These are phyloP conservation scores for Penicillium sp. DNA, from an alignment of 2,329 filamentous ascomycete species.

Conservation along the genomic window DNA sequence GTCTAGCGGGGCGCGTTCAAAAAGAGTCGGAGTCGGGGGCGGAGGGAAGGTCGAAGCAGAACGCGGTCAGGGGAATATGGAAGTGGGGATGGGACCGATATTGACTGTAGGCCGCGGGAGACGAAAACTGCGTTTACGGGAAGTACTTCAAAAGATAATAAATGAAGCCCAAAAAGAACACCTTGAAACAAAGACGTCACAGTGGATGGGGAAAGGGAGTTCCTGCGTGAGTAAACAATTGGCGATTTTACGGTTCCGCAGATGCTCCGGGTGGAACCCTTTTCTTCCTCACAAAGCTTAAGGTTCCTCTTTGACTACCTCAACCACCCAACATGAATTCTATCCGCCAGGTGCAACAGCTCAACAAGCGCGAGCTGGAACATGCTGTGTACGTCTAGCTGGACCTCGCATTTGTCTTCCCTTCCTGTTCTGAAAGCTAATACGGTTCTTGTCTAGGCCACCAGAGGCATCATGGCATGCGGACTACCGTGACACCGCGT, in stretches of 20 bases:
- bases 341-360: slow-evolving; percentile 85
- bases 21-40: slow-evolving; percentile 12
- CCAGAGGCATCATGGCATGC: slow-evolving; percentile 93
- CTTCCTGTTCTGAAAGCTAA: not conserved
- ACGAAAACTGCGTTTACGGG: not conserved
- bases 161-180: not conserved
- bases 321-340: slow-evolving; percentile 71
- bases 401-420: slow-evolving; percentile 2
- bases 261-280: slow-evolving; percentile 19
- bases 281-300: slow-evolving; percentile 7
- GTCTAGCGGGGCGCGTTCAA: slow-evolving; percentile 5
- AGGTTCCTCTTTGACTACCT: slow-evolving; percentile 1
- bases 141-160: not conserved
- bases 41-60: slow-evolving; percentile 22
- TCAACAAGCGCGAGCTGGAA: slow-evolving; percentile 94
- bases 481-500: slow-evolving; percentile 97
- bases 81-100: slow-evolving; percentile 6
- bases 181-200: slow-evolving; percentile 5
- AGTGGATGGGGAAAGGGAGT: slow-evolving; percentile 15
- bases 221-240: slow-evolving; percentile 25
- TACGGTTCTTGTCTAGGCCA: slow-evolving; percentile 52
- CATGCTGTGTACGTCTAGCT: slow-evolving; percentile 68
- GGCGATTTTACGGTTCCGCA: slow-evolving; percentile 28
- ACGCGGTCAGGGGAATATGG: slow-evolving; percentile 34
- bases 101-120: not conserved